A percentile compares a stretch with the other conserved stretches of the same genome.
These are phyloP conservation scores for Cyberlindnera saturnus DNA, from an alignment of 805 yeast genomes.

Conservation along the genomic window DNA sequence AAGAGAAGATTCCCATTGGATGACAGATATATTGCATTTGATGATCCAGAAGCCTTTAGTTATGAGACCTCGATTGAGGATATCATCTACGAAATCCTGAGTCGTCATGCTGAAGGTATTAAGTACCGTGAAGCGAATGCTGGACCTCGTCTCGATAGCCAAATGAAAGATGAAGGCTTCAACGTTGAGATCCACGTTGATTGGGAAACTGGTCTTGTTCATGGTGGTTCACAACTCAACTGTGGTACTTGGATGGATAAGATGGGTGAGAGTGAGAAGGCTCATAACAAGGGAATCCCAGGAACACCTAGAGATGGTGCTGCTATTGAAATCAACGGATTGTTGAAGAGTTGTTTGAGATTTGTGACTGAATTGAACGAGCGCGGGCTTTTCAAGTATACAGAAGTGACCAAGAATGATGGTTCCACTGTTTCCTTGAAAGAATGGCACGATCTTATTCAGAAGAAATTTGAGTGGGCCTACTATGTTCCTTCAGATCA, in stretches of 20 bases:
- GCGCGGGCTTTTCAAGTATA: slow-evolving; percentile 50
- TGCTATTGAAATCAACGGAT: slow-evolving; percentile 85
- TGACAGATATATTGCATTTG: slow-evolving; percentile 65
- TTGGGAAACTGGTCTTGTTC: slow-evolving; percentile 82
- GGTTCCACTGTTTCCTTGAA: slow-evolving; percentile 51
- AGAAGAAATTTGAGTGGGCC: slow-evolving; percentile 69
- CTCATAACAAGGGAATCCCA: slow-evolving; percentile 85
- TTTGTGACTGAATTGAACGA: slow-evolving; percentile 61
- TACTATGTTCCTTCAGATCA: slow-evolving; percentile 71
- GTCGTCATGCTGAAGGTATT: slow-evolving; percentile 87
- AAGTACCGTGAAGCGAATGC: slow-evolving; percentile 93
- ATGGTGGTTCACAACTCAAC: slow-evolving; percentile 87
- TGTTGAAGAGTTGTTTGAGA: slow-evolving; percentile 76
- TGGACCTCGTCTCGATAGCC: slow-evolving; percentile 80
- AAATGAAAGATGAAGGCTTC: slow-evolving; percentile 90
- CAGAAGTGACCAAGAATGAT: slow-evolving; percentile 50
- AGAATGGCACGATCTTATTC: slow-evolving; percentile 70
- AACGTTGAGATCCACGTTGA: slow-evolving; percentile 76
- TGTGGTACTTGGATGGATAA: slow-evolving; percentile 99
- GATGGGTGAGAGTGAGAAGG: slow-evolving; percentile 90
- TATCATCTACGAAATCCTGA: slow-evolving; percentile 70
- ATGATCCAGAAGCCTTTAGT: slow-evolving; percentile 71
- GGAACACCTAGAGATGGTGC: slow-evolving; percentile 99
- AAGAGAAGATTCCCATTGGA: slow-evolving; percentile 84
- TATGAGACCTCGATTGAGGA: slow-evolving; percentile 68